These are phyloP conservation scores for Phytophthora cryptogea DNA, from an alignment of 352 stramenopile species.

Conservation along the genomic window DNA sequence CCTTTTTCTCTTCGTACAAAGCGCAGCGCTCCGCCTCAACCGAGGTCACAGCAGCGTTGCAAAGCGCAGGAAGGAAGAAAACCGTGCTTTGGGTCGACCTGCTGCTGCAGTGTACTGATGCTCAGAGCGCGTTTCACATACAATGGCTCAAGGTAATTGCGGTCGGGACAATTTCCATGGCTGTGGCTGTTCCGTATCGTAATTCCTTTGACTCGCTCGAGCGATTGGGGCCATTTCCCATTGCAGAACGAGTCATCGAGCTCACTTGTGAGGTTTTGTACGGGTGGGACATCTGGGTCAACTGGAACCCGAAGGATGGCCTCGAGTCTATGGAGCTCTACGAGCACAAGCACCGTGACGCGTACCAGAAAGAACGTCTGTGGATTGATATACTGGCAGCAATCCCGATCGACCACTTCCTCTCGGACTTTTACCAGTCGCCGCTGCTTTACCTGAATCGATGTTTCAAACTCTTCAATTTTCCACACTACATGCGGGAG, in stretches of 20 bases:
- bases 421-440: conserved; percentile 36
- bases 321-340: conserved; percentile 56
- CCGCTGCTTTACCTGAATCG: conserved; percentile 49
- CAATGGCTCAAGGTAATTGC: conserved; percentile 42
- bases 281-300: conserved; percentile 62
- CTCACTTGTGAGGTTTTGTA: conserved; percentile 51
- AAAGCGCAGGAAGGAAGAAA: conserved; percentile 12
- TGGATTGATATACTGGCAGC: conserved; percentile 49
- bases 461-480: conserved; percentile 57
- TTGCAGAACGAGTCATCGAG: conserved; percentile 37
- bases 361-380: conserved; percentile 43
- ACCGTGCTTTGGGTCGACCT: conserved; percentile 54
- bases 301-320: conserved; percentile 58
- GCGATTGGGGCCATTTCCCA: conserved; percentile 21
- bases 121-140: conserved; percentile 47
- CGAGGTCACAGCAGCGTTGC: conserved; percentile 7
- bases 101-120: conserved; percentile 47
- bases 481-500: conserved; percentile 55
- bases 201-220: conserved; percentile 47
- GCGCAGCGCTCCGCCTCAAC: conserved; percentile 22
- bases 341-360: conserved; percentile 40
- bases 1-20: conserved; percentile 38
- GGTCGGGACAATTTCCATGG: conserved; percentile 47
- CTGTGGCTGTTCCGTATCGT: conserved; percentile 43
- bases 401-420: conserved; percentile 38